Conservation (phyloP, 2,329 filamentous ascomycete species). For the Cercospora sp. region DNA sequence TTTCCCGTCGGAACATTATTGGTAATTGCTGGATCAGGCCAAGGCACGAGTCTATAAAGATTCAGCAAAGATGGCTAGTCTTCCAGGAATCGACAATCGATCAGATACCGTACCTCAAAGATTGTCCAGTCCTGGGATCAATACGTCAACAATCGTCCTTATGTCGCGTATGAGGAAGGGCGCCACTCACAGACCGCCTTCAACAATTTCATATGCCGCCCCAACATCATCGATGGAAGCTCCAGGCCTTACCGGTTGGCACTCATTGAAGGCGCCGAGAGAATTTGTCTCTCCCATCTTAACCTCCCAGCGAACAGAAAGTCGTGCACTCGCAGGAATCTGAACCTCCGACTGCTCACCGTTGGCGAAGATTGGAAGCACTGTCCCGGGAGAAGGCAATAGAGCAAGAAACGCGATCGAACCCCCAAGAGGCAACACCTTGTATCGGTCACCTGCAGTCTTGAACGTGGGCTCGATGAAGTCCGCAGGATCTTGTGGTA, state of each 20-base stretch:
- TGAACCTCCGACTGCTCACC: background rate
- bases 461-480: background rate
- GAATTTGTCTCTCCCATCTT: background rate
- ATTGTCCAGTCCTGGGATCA: background rate
- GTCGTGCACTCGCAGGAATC: background rate
- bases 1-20: background rate
- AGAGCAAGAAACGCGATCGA: background rate
- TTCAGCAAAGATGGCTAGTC: no score
- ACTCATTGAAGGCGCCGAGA: rapidly evolving
- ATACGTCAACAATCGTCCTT: no score
- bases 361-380: background rate
- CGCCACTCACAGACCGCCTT: background rate
- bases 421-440: background rate
- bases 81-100: no score
- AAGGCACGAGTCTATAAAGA: background rate
- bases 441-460: background rate
- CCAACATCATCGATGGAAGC: background rate
- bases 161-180: no score
- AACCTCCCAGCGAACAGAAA: background rate
- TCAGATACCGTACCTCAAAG: no score
- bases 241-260: background rate
- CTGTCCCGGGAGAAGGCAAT: background rate
- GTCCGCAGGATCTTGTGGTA: background rate
- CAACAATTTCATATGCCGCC: background rate
- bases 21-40: background rate